Evolutionary conservation across 495 filamentous ascomycete genomes (phyloP), one percentile per base, ranked within the genome.

Genomic region (Talaromyces proteolyticus): DNA sequence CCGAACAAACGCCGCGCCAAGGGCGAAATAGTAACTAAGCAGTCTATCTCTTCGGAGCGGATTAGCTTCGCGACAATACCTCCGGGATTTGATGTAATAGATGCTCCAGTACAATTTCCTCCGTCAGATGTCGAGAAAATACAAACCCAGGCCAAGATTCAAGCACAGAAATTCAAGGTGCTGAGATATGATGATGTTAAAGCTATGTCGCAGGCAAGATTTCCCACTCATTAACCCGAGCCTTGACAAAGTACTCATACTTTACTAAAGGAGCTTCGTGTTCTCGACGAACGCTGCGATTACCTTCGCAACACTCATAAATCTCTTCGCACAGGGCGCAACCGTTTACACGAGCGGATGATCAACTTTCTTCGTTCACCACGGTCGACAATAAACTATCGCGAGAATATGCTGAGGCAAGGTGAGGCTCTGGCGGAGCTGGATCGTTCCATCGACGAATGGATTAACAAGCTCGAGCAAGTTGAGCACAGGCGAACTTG

Each of bases 371-470:
- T 89, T 6, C 76, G 81, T 38, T 78, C 78, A 18, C 76, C 81
- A 3, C 77, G 80, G 29, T 71, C 74, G 14, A 77, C 81, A 29
- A 80, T 73, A 47, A 85, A 88, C 58, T 85, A 77, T 39, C 72
- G 79, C 44, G 86, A 88, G 37, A 78, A 72, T 40, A 76, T 89
- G 44, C 70, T 89, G 49, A 86, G 83, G 65, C 86, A 89, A 57
- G 85, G 88, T 59, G 85, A 88, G 60, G 81, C 85, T 6, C 69
- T 89, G 19, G 76, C 77, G 2, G 84, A 87, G 56, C 75, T 89
- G 16, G 85, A 89, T 54, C 61, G 70, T n/a, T 81, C 80, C 20
- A 88, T 89, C 53, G 86, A 89, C 54, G 82, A 86, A 55, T 89
- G 86, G 83, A 76, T 86, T 22, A 66, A 52, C 53, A 89, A 88